These are phyloP conservation scores for Fusarium kyushuense DNA, from an alignment of 2,329 filamentous ascomycete species.

Conservation along the genomic window DNA sequence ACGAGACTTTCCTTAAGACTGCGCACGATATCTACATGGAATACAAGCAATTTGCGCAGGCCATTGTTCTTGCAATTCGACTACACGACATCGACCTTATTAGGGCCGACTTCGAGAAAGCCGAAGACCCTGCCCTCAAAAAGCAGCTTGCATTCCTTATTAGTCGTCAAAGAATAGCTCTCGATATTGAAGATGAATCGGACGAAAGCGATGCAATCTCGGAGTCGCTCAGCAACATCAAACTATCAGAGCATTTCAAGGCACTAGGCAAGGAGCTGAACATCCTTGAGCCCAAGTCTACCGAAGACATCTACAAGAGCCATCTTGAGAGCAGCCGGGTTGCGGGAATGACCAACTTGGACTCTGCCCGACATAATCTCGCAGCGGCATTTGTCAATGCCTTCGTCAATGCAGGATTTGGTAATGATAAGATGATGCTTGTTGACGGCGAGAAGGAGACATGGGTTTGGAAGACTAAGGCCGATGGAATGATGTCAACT, in stretches of 20 bases:
- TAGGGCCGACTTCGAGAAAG: conserved; percentile 81
- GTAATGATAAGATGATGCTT: conserved; percentile 98
- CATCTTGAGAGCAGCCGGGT: conserved; percentile 96
- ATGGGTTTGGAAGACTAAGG: conserved; percentile 99
- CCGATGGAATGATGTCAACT: conserved; percentile 96
- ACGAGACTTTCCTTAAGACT: conserved; percentile 92
- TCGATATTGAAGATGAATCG: conserved; percentile 74
- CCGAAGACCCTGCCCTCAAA: conserved; percentile 83
- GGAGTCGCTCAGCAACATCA: conserved; percentile 89
- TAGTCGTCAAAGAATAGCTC: conserved; percentile 87
- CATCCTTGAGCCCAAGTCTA: conserved; percentile 94
- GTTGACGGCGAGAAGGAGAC: conserved; percentile 87
- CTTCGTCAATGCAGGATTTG: conserved; percentile 95
- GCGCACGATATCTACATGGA: conserved; percentile 94
- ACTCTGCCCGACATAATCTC: conserved; percentile 95
- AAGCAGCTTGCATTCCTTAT: conserved; percentile 96
- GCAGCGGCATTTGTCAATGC: conserved; percentile 97
- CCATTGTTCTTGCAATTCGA: conserved; percentile 92
- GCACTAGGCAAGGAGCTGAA: conserved; percentile 94
- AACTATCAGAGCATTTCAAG: conserved; percentile 92
- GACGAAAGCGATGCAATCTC: conserved; percentile 80
- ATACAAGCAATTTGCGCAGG: conserved; percentile 93
- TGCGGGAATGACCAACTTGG: conserved; percentile 91
- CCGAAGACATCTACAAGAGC: conserved; percentile 99
- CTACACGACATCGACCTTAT: conserved; percentile 90